These are phyloP conservation scores for Aspergillus ustus DNA, from an alignment of 2,329 filamentous ascomycete species.

Conservation along the genomic window DNA sequence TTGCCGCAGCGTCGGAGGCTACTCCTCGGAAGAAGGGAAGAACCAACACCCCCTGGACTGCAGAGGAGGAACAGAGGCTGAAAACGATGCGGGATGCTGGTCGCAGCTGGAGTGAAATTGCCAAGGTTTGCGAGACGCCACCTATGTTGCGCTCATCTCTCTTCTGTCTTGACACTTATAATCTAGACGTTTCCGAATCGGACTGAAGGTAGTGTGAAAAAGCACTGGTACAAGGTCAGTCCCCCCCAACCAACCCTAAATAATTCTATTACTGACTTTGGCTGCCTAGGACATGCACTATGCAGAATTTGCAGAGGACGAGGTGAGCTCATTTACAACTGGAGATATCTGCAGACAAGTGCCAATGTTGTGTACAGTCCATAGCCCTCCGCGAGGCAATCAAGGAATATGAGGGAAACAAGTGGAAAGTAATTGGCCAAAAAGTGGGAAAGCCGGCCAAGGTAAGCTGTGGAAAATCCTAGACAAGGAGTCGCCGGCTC, in stretches of 20 bases:
- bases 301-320: conserved; percentile 96
- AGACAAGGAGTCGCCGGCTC: conserved; percentile 14
- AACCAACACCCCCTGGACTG: conserved; percentile 99
- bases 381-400: conserved; percentile 79
- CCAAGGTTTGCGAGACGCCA: conserved; percentile 69
- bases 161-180: neutral
- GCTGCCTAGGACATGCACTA: conserved; percentile 91
- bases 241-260: conserved; percentile 5
- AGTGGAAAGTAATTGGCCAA: conserved; percentile 96
- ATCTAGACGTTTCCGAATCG: conserved; percentile 82
- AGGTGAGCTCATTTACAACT: conserved; percentile 61
- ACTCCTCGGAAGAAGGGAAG: conserved; percentile 77
- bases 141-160: conserved; percentile 2
- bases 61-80: conserved; percentile 86
- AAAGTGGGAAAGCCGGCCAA: conserved; percentile 99
- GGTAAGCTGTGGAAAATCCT: conserved; percentile 51
- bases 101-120: conserved; percentile 96
- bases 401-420: conserved; percentile 98
- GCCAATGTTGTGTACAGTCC: conserved; percentile 33
- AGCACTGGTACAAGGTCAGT: conserved; percentile 96
- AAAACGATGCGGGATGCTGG: conserved; percentile 94
- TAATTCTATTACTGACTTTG: conserved; percentile 20
- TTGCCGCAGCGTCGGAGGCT: conserved; percentile 33
- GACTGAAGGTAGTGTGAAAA: conserved; percentile 98
- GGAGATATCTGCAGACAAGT: neutral